A percentile compares a stretch with the other conserved stretches of the same genome.
Conservation (phyloP, 1,139 yeast species). For the Suhomyces maxii region DNA sequence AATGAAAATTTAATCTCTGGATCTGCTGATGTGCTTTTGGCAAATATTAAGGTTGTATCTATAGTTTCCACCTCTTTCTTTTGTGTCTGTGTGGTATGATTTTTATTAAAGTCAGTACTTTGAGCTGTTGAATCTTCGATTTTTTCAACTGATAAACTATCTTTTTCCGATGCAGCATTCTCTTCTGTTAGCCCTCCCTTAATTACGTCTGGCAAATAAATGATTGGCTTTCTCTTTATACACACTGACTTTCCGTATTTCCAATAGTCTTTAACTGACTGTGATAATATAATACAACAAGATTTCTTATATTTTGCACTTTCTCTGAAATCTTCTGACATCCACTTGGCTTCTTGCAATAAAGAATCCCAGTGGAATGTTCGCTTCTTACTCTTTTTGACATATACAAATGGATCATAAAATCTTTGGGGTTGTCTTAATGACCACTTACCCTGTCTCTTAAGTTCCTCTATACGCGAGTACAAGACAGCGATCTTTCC, state of each 20-base stretch:
- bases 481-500: slow-evolving; percentile 92
- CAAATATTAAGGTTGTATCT: slow-evolving; percentile 7
- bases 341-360: slow-evolving; percentile 82
- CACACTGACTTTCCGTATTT: slow-evolving; percentile 68
- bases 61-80: slow-evolving; percentile 5
- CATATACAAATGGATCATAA: slow-evolving; percentile 61
- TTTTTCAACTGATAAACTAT: not conserved
- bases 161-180: not conserved
- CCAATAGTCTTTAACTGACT: slow-evolving; percentile 79
- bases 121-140: not conserved
- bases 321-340: slow-evolving; percentile 77
- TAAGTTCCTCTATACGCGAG: slow-evolving; percentile 88
- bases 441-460: slow-evolving; percentile 88
- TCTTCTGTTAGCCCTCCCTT: not conserved
- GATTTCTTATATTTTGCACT: slow-evolving; percentile 67
- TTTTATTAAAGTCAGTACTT: slow-evolving; percentile 9
- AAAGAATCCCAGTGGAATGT: slow-evolving; percentile 70
- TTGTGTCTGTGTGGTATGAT: not conserved
- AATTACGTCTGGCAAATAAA: slow-evolving; percentile 18
- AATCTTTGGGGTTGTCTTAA: slow-evolving; percentile 77
- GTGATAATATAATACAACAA: slow-evolving; percentile 67
- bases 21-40: slow-evolving; percentile 4
- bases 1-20: slow-evolving; percentile 6
- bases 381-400: slow-evolving; percentile 31
- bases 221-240: slow-evolving; percentile 45